A percentile compares a stretch with the other conserved stretches of the same genome.
Evolutionary conservation across 1,284 basidiomycete species (phyloP).

Genomic region (Irpex sp.): DNA sequence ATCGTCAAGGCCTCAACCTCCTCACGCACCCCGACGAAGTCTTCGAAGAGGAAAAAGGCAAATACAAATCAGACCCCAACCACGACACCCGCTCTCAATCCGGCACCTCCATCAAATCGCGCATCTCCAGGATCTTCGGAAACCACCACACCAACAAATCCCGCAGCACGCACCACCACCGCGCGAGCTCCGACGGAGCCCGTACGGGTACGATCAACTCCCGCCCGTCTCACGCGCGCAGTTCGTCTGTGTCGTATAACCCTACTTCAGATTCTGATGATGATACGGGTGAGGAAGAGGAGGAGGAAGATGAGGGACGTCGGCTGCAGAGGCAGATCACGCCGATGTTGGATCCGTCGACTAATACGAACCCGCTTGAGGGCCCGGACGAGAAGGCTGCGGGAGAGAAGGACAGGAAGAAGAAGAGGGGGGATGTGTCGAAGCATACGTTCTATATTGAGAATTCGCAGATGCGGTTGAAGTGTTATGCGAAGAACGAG

Average conservation of each 20-base stretch:
- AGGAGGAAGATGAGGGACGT: constrained; percentile 8
- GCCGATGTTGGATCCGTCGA: constrained; percentile 71
- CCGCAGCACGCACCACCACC: not conserved
- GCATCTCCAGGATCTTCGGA: constrained; percentile 43
- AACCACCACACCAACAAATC: constrained; percentile 17
- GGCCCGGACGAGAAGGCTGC: constrained; percentile 22
- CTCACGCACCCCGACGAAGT: constrained; percentile 33
- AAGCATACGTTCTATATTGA: constrained; percentile 94
- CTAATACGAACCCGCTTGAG: constrained; percentile 57
- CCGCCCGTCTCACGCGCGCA: not conserved
- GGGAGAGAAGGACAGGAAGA: constrained; percentile 38
- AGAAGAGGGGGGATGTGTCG: constrained; percentile 57
- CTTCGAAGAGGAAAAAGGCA: constrained; percentile 22
- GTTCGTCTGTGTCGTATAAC: constrained; percentile 24
- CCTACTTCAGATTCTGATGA: too few relatives aligned
- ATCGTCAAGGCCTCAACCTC: constrained; percentile 72
- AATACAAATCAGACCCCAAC: constrained; percentile 11
- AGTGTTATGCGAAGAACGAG: constrained; percentile 88
- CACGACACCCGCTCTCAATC: constrained; percentile 24
- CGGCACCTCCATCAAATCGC: constrained; percentile 47
- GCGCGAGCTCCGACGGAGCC: too few relatives aligned
- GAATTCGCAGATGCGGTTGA: constrained; percentile 89
- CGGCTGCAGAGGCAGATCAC: constrained; percentile 36
- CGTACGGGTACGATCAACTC: not conserved
- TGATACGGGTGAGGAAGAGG: too few relatives aligned